Conservation (phyloP, 78 protist genomes). For the Isochrysis galbana region DNA sequence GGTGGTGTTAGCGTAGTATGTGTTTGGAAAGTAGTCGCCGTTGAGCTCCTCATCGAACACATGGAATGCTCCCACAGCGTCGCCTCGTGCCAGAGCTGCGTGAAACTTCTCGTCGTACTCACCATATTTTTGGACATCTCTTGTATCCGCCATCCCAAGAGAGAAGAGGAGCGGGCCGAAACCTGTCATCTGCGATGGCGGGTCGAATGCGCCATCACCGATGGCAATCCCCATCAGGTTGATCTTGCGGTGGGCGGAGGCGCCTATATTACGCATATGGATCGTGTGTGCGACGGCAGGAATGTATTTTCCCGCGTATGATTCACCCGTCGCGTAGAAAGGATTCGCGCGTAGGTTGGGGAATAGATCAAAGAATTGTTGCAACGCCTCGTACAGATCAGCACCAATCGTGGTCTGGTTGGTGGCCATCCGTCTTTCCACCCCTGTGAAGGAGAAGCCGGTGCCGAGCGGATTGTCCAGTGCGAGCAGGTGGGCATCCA, state of each 20-base stretch:
- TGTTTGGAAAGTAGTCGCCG: background rate
- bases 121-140: background rate
- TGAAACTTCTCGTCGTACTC: background rate
- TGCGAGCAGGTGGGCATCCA: slow-evolving; percentile 2
- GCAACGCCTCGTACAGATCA: background rate
- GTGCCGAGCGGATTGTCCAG: slow-evolving; percentile 59
- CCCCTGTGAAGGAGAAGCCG: slow-evolving; percentile 42
- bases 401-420: background rate
- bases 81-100: background rate
- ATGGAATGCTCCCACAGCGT: background rate
- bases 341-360: background rate
- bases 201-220: slow-evolving; percentile 34
- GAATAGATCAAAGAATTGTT: background rate
- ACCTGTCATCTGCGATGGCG: background rate
- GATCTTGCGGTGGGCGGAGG: background rate
- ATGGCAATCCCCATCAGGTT: slow-evolving; percentile 11
- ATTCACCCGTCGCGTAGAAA: background rate
- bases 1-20: background rate
- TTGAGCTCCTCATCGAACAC: background rate
- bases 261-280: background rate
- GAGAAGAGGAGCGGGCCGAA: background rate
- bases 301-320: slow-evolving; percentile 4
- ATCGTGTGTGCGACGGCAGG: background rate
- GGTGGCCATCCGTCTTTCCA: slow-evolving; percentile 18
- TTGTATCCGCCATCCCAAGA: background rate